Percentiles rank a stretch among this genome's conserved stretches.
These are phyloP conservation scores for Hyphopichia burtonii DNA, from an alignment of 1,139 yeast genomes.

Conservation along the genomic window DNA sequence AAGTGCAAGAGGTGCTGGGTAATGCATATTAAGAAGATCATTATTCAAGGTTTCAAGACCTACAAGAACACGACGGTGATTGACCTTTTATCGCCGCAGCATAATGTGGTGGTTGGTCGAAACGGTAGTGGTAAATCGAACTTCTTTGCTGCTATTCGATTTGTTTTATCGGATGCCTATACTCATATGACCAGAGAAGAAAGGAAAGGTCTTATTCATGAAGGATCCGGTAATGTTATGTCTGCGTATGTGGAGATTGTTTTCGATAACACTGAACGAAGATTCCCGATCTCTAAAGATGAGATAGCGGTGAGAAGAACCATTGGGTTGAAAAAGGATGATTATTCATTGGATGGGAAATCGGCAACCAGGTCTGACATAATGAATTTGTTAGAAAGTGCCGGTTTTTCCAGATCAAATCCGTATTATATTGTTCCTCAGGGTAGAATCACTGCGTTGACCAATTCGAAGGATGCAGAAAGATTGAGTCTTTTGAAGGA, in stretches of 20 bases:
- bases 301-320: conserved; percentile 82
- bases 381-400: conserved; percentile 81
- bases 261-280: conserved; percentile 75
- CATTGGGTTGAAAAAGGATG: conserved; percentile 90
- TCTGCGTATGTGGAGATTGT: conserved; percentile 90
- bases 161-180: conserved; percentile 88
- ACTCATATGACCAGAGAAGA: conserved; percentile 87
- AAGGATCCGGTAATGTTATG: conserved; percentile 89
- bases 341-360: conserved; percentile 75
- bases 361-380: conserved; percentile 80
- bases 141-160: conserved; percentile 92
- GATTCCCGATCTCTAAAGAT: conserved; percentile 68
- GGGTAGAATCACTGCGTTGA: conserved; percentile 81
- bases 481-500: conserved; percentile 78
- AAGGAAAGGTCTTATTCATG: conserved; percentile 83
- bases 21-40: conserved; percentile 50
- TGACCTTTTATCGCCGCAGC: conserved; percentile 74
- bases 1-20: background rate
- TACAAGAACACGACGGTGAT: conserved; percentile 82
- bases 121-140: conserved; percentile 98
- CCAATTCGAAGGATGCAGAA: conserved; percentile 86
- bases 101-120: conserved; percentile 90
- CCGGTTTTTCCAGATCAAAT: conserved; percentile 87
- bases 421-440: conserved; percentile 98
- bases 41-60: conserved; percentile 92